Conservation (phyloP, 2,329 filamentous ascomycete species). For the Fusarium compactum region DNA sequence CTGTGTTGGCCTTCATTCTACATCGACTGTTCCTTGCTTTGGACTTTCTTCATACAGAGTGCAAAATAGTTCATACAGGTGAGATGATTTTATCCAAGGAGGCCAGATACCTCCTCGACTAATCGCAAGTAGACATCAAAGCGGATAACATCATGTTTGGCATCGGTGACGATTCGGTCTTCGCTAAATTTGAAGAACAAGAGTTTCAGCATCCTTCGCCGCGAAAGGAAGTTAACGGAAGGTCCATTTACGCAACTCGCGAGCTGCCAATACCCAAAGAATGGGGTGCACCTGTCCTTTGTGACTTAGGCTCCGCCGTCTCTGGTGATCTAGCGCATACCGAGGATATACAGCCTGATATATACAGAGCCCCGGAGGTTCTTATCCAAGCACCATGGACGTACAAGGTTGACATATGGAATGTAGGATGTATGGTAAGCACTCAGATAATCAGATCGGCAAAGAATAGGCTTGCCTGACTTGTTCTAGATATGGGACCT, state of each 20-base stretch:
- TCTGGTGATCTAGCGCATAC: conserved; percentile 49
- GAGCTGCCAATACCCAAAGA: conserved; percentile 51
- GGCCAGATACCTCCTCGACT: neutral
- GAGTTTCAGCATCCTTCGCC: conserved; percentile 56
- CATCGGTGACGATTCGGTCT: conserved; percentile 55
- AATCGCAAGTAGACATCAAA: conserved; percentile 56
- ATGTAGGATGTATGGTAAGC: conserved; percentile 62
- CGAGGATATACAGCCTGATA: conserved; percentile 55
- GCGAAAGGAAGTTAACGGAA: conserved; percentile 56
- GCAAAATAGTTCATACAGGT: conserved; percentile 61
- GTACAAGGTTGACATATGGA: conserved; percentile 65
- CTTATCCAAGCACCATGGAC: conserved; percentile 60
- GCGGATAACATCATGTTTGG: conserved; percentile 61
- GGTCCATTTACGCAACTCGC: conserved; percentile 58
- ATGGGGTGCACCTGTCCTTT: conserved; percentile 55
- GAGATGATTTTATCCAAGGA: conserved; percentile 4
- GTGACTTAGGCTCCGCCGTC: conserved; percentile 63
- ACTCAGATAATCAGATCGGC: neutral
- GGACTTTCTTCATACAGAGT: conserved; percentile 61
- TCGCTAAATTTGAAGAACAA: conserved; percentile 53
- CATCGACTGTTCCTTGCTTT: conserved; percentile 57
- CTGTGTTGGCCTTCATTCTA: conserved; percentile 53
- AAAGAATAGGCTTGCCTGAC: neutral
- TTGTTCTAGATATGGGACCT: conserved; percentile 60
- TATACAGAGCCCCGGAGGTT: conserved; percentile 60